Evolutionary conservation across 164 flowering plant genomes (phyloP).

Genomic region (Vitis rupestris): DNA sequence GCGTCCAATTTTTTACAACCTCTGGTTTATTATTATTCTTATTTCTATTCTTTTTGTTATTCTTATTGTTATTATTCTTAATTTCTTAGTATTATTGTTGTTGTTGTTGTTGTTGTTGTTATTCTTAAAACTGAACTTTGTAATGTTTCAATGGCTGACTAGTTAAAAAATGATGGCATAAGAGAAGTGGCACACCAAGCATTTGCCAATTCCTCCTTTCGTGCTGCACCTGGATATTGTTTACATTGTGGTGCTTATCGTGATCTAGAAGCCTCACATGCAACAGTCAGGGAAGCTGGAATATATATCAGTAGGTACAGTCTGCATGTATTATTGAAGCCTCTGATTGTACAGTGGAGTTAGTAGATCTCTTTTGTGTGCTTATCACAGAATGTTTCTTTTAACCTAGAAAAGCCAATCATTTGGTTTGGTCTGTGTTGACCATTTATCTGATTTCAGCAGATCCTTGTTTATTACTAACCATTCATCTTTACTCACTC

Average conservation of each 20-base stretch:
- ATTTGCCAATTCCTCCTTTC: slow-evolving; percentile 19
- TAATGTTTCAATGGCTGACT: slow-evolving; percentile 29
- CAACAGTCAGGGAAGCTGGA: slow-evolving; percentile 35
- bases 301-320: slow-evolving; percentile 44
- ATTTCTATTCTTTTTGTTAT: too few species aligned
- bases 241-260: slow-evolving; percentile 55
- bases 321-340: background rate
- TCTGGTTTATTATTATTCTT: too few species aligned
- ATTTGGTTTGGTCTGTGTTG: too few species aligned
- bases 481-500: too few species aligned
- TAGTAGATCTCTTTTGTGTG: too few species aligned
- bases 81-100: background rate
- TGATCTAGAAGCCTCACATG: slow-evolving; percentile 45
- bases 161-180: slow-evolving; percentile 26
- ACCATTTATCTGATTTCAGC: too few species aligned
- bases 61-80: too few species aligned
- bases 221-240: slow-evolving; percentile 51
- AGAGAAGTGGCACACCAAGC: slow-evolving; percentile 33
- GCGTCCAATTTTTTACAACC: too few species aligned
- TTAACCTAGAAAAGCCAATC: too few species aligned
- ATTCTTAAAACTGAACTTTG: slow-evolving; percentile 1
- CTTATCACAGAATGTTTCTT: too few species aligned
- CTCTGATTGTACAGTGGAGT: background rate
- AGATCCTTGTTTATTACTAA: too few species aligned
- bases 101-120: background rate